Base-by-base conservation (phyloP, 192 early-diverging fungal species). In the Linnemannia schmuckeri region DNA sequence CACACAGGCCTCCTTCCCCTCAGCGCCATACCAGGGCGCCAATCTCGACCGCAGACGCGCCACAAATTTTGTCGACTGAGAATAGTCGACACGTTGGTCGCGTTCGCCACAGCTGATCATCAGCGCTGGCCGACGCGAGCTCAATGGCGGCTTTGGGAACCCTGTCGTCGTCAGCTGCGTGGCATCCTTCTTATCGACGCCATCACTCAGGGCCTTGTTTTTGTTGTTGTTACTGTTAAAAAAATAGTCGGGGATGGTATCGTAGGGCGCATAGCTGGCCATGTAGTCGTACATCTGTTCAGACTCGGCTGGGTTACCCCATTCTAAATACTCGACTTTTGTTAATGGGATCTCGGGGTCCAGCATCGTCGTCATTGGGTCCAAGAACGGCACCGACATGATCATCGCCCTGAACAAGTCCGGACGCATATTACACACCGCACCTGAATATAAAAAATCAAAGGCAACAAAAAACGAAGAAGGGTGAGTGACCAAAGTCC, bases 1-100 rank as follows among this genome's bases (percentile, higher is more conserved):
- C 37, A 92, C 74, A 47, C 79, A 82, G 18, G 70, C 66, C 18
- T 82, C 78, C 55, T 85, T 77, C 24, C 87, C 85, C 46, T 78
- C 78, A 46, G 52, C 17, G 42, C 79, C 76, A 80, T 83, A 87
- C 77, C 78, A 87, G 5, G 78, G 46, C 10, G 41, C 38, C 47
- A 85, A 66, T 17, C 87, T 79, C 1, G 73, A 80, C 38, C 82
- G 90, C 47, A 98, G 71, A 17, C 95, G 90, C 13, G 97, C 96
- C 42, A 97, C 94, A 88, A 92, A 98, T 82, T 98, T 98, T n/a
- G 96, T 80, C 1, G 96, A 95, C 77, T 98, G 96, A 88, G 94
- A 97, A 54, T 92, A 94, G 35, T 92, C 89, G 4, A 98, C 97
- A 0, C 97, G 88, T 74, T 93, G 93, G 81, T 98, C 97, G 52